These are phyloP conservation scores for Euphorbia celastroides DNA, from an alignment of 441 rosid species.

Conservation along the genomic window DNA sequence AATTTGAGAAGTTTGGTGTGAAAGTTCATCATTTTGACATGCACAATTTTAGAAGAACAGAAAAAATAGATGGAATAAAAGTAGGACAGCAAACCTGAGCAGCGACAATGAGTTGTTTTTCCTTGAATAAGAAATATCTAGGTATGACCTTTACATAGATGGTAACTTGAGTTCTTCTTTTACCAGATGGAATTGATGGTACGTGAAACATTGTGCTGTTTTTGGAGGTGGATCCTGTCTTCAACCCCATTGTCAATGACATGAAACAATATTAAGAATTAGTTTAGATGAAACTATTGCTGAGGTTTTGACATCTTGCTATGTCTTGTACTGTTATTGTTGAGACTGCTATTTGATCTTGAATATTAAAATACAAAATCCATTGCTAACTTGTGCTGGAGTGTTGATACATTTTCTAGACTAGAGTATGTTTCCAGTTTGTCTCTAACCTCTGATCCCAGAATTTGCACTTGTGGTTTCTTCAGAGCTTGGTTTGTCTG, in stretches of 20 bases:
- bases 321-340: neutral
- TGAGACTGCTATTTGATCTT: neutral
- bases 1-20: no score
- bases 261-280: slow-evolving; percentile 18
- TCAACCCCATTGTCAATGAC: slow-evolving; percentile 26
- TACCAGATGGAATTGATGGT: slow-evolving; percentile 95
- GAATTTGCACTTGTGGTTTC: slow-evolving; percentile 22
- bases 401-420: neutral
- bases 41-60: no score
- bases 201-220: slow-evolving; percentile 80
- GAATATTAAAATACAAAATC: no score
- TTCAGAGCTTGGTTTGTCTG: slow-evolving; percentile 74
- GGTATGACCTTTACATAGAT: slow-evolving; percentile 21
- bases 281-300: slow-evolving; percentile 9
- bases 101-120: neutral
- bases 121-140: neutral
- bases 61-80: neutral
- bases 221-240: slow-evolving; percentile 64
- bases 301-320: neutral
- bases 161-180: slow-evolving; percentile 69
- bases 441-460: slow-evolving; percentile 16
- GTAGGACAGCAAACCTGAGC: neutral
- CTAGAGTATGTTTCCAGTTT: neutral
- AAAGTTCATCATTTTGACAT: no score
- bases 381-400: neutral